Percentiles rank a stretch among this genome's conserved stretches.
Conservation (phyloP, 345 rosid species). For the Durio zibethinus region DNA sequence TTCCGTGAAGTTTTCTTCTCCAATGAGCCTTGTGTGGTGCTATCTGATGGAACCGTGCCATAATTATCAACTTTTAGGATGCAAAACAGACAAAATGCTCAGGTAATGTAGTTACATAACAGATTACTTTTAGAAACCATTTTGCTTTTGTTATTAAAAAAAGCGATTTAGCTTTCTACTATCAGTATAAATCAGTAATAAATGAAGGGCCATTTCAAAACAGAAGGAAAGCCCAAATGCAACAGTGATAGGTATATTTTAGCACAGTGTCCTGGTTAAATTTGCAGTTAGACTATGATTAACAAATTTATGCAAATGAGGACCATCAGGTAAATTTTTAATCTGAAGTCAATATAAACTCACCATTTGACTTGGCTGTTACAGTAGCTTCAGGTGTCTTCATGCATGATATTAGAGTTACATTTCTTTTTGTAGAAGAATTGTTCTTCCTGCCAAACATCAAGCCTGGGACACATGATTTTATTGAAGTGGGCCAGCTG, state of each 20-base stretch:
- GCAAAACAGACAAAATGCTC: neutral
- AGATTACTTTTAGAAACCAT: neutral
- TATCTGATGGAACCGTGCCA: slow-evolving; percentile 36
- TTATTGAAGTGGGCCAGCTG: slow-evolving; percentile 32
- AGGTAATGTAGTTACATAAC: neutral
- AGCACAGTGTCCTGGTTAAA: neutral
- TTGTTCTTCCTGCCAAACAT: slow-evolving; percentile 15
- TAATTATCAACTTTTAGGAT: slow-evolving; percentile 4
- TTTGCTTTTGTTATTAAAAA: neutral
- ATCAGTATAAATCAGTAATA: neutral
- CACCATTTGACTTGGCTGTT: slow-evolving; percentile 51
- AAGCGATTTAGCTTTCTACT: neutral
- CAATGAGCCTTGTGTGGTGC: slow-evolving; percentile 26
- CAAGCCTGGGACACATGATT: slow-evolving; percentile 29
- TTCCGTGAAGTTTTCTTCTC: slow-evolving; percentile 36
- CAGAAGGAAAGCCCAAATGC: neutral
- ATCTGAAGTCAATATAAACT: slow-evolving; percentile 18
- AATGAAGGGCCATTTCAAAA: neutral
- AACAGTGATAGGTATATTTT: neutral
- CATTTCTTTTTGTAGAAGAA: slow-evolving; percentile 25
- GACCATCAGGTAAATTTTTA: neutral
- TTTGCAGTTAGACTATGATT: slow-evolving; percentile 1
- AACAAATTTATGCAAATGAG: neutral
- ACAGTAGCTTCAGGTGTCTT: slow-evolving; percentile 50
- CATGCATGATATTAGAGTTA: slow-evolving; percentile 30